Percentiles rank a stretch among this genome's conserved stretches.
These are phyloP conservation scores for Xylaria sp. DNA, from an alignment of 2,329 filamentous ascomycete species.

Conservation along the genomic window DNA sequence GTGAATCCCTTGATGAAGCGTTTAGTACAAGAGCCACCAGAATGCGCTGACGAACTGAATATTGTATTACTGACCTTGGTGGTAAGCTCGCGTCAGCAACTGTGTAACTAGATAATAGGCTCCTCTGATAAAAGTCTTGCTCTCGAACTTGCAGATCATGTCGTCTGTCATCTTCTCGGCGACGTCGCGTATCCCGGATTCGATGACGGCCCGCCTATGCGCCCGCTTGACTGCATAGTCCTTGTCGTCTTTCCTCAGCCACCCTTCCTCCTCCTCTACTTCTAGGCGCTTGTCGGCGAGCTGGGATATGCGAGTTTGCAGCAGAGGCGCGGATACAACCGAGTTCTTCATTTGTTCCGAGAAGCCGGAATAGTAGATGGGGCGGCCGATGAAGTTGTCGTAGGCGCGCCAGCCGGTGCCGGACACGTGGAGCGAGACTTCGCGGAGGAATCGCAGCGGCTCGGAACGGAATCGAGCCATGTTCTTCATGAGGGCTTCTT, in stretches of 20 bases:
- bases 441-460: constrained; percentile 83
- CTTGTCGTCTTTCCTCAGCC: constrained; percentile 67
- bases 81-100: constrained; percentile 89
- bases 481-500: constrained; percentile 79
- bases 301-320: constrained; percentile 79
- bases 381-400: constrained; percentile 88
- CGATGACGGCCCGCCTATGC: constrained; percentile 72
- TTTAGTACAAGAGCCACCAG: constrained; percentile 21
- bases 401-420: constrained; percentile 97
- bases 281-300: constrained; percentile 79
- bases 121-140: constrained; percentile 87
- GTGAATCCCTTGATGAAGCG: constrained; percentile 71
- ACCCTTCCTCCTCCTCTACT: constrained; percentile 80
- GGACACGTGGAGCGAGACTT: constrained; percentile 92
- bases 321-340: constrained; percentile 79
- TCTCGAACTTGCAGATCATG: constrained; percentile 99
- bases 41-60: background rate
- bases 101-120: constrained; percentile 93
- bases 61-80: constrained; percentile 69
- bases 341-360: constrained; percentile 86
- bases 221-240: constrained; percentile 64
- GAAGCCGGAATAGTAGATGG: constrained; percentile 93
- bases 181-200: constrained; percentile 79
- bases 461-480: constrained; percentile 86
- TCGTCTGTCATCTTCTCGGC: constrained; percentile 87